Percentiles rank a stretch among this genome's conserved stretches.
phyloP scores from a whole-genome alignment of 169 alveolate species.

The Plasmodium fragile region DNA sequence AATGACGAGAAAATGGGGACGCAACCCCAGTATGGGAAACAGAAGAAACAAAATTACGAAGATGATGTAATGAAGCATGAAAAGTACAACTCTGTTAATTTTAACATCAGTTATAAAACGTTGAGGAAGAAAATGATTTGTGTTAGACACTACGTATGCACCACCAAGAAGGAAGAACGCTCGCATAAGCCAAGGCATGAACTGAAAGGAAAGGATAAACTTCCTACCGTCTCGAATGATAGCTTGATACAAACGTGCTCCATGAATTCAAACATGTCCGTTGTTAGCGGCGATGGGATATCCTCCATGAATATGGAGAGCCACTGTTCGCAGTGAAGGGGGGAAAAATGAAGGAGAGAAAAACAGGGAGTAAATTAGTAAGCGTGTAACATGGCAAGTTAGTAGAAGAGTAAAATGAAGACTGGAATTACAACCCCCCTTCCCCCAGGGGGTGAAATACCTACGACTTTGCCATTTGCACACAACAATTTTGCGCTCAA shows the following conservation, averaged over 20 bases:
- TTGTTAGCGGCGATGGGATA: constrained; percentile 41
- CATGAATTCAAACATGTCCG: constrained; percentile 50
- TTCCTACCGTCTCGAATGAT: constrained; percentile 10
- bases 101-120: constrained; percentile 53
- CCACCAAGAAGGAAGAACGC: constrained; percentile 23
- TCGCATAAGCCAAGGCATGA: constrained; percentile 2
- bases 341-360: not conserved
- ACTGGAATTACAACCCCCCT: not conserved
- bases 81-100: constrained; percentile 59
- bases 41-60: constrained; percentile 41
- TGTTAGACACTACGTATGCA: constrained; percentile 23
- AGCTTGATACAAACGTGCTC: constrained; percentile 44
- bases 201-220: constrained; percentile 29
- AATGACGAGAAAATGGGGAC: constrained; percentile 9
- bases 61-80: constrained; percentile 46
- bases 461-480: not conserved
- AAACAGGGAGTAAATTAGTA: not conserved
- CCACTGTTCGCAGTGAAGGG: constrained; percentile 40
- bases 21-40: constrained; percentile 60
- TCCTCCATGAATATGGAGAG: constrained; percentile 58
- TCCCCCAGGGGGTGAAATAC: not conserved
- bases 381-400: not conserved
- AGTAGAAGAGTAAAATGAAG: not conserved
- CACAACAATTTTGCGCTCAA: not conserved
- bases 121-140: constrained; percentile 71